Percentiles rank a stretch among this genome's conserved stretches.
Evolutionary conservation across 2,329 filamentous ascomycete genomes (phyloP).

Genomic region (Colletotrichum navitas): DNA sequence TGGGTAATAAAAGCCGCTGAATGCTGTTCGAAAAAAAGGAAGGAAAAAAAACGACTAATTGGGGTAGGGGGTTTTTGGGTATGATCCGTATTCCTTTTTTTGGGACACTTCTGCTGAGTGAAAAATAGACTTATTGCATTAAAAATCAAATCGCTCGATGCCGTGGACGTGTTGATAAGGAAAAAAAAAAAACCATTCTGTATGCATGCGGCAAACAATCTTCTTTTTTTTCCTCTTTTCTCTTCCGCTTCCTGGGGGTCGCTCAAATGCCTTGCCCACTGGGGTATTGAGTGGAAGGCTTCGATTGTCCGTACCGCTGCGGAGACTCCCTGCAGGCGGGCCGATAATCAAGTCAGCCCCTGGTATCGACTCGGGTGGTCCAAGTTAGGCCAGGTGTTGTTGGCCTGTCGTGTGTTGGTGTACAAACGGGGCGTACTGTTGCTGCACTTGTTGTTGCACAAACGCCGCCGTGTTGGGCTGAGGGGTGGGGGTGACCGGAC

Average conservation of each 20-base stretch:
- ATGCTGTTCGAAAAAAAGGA: constrained; percentile 43
- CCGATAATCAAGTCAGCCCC: constrained; percentile 8
- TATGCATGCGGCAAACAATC: constrained; percentile 45
- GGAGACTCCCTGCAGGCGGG: constrained; percentile 25
- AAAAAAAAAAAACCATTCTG: constrained; percentile 51
- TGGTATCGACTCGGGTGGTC: constrained; percentile 17
- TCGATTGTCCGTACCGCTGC: constrained; percentile 35
- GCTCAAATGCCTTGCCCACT: constrained; percentile 33
- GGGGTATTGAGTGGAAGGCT: constrained; percentile 29
- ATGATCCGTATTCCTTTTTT: constrained; percentile 57
- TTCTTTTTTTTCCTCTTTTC: constrained; percentile 41
- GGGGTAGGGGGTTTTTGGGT: constrained; percentile 46
- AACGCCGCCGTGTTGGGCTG: constrained; percentile 56
- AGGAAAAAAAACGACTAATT: constrained; percentile 41
- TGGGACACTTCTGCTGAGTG: constrained; percentile 55
- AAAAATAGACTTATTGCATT: constrained; percentile 49
- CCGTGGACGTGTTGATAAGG: constrained; percentile 55
- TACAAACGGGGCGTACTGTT: constrained; percentile 61
- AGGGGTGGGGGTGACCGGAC: constrained; percentile 73
- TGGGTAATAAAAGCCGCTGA: constrained; percentile 44
- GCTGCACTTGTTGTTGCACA: constrained; percentile 57
- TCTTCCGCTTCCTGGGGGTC: constrained; percentile 33
- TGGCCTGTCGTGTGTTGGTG: constrained; percentile 52
- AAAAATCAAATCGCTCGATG: constrained; percentile 59
- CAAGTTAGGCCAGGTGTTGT: constrained; percentile 46